A percentile compares a stretch with the other conserved stretches of the same genome.
Conservation (phyloP, 2,329 filamentous ascomycete species). For the Podosphaera xanthii region DNA sequence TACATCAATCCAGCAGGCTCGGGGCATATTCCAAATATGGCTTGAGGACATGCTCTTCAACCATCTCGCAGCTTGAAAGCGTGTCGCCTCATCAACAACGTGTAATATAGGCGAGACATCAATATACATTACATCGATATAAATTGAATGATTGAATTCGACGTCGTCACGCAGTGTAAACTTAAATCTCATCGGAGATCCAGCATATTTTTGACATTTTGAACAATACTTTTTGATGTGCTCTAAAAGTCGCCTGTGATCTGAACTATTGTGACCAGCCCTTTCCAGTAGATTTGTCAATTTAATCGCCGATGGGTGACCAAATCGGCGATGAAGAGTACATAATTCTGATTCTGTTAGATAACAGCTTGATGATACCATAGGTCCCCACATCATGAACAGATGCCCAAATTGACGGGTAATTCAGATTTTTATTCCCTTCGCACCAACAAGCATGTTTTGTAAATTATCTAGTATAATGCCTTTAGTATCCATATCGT, state of each 20-base stretch:
- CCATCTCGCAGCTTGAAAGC: background rate
- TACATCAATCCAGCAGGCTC: conserved; percentile 1
- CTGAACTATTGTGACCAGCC: background rate
- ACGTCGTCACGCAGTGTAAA: too few relatives aligned
- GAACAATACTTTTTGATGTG: background rate
- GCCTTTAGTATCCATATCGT: background rate
- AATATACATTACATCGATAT: too few relatives aligned
- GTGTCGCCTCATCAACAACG: background rate
- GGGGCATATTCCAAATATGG: background rate
- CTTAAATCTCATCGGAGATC: too few relatives aligned
- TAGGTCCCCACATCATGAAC: background rate
- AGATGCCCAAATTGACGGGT: too few relatives aligned
- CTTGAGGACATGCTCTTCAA: background rate
- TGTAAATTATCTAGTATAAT: background rate
- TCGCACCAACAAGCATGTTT: background rate
- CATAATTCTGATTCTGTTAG: background rate
- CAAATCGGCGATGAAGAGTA: background rate
- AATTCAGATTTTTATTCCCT: too few relatives aligned
- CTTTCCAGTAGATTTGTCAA: background rate
- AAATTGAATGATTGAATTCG: too few relatives aligned
- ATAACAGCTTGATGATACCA: background rate
- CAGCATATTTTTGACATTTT: too few relatives aligned
- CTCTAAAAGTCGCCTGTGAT: too few relatives aligned
- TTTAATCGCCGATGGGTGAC: background rate
- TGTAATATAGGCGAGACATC: too few relatives aligned